phyloP scores from a whole-genome alignment of 768 basidiomycete genomes.

The Phylloporus rhodoxanthus region DNA sequence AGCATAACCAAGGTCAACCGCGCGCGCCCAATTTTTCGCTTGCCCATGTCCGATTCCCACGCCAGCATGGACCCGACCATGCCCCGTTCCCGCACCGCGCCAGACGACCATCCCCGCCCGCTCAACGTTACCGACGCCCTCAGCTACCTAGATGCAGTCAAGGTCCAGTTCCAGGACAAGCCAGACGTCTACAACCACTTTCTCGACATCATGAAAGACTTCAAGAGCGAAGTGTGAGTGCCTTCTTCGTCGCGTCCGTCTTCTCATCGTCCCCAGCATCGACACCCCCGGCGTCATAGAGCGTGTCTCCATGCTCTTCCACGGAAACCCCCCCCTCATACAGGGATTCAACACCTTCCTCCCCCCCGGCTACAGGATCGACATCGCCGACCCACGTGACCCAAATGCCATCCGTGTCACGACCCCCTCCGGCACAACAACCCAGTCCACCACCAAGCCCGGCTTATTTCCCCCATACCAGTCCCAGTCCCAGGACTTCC shows the following conservation, averaged over 20 bases:
- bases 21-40: constrained; percentile 1
- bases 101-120: constrained; percentile 39
- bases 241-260: neutral
- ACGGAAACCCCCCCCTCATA: constrained; percentile 84
- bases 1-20: neutral
- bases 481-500: constrained; percentile 38
- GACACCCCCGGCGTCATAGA: constrained; percentile 97
- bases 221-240: constrained; percentile 89
- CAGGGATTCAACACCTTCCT: constrained; percentile 98
- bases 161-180: constrained; percentile 81
- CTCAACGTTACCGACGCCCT: constrained; percentile 92
- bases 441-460: constrained; percentile 50
- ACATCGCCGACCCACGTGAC: constrained; percentile 65
- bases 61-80: constrained; percentile 11
- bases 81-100: constrained; percentile 32
- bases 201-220: constrained; percentile 98
- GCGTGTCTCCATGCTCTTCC: constrained; percentile 88
- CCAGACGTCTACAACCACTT: constrained; percentile 94
- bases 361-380: constrained; percentile 90
- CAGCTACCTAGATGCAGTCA: constrained; percentile 91
- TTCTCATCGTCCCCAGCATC: constrained; percentile 50
- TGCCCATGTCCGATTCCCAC: constrained; percentile 10
- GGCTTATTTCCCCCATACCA: constrained; percentile 35
- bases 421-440: constrained; percentile 68
- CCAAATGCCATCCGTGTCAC: constrained; percentile 76